These are phyloP conservation scores for Heterobasidion irregulare DNA, from an alignment of 1,284 basidiomycete species.

Conservation along the genomic window DNA sequence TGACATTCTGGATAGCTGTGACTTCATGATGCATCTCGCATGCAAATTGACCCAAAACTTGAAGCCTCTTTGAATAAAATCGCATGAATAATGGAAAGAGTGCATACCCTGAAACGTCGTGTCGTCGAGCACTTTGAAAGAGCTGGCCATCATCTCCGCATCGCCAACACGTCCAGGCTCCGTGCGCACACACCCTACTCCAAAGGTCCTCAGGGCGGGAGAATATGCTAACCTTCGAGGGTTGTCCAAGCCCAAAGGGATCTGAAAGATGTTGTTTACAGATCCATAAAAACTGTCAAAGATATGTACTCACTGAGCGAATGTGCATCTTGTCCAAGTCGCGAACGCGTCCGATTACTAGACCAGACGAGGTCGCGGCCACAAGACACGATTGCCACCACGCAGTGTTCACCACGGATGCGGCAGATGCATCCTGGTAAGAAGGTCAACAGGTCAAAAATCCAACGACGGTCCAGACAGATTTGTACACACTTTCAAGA, in stretches of 20 bases:
- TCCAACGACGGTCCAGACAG: background rate
- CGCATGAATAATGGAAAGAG: background rate
- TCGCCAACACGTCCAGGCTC: conserved; percentile 50
- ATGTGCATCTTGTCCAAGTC: conserved; percentile 79
- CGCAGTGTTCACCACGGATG: conserved; percentile 38
- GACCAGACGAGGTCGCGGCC: conserved; percentile 43
- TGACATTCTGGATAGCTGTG: conserved; percentile 35
- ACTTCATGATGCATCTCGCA: conserved; percentile 52
- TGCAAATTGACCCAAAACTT: conserved; percentile 46
- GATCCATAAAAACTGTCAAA: background rate
- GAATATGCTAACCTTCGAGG: conserved; percentile 59
- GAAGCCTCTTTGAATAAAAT: too few species aligned
- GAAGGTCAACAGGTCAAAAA: background rate
- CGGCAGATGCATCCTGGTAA: conserved; percentile 58
- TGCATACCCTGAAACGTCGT: conserved; percentile 50
- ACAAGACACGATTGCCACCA: conserved; percentile 46
- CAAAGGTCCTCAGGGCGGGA: conserved; percentile 46
- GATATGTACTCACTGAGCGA: conserved; percentile 49
- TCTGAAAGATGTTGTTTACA: conserved; percentile 27
- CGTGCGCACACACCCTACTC: conserved; percentile 48
- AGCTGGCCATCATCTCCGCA: conserved; percentile 37
- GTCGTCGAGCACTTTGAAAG: conserved; percentile 63
- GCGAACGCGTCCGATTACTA: conserved; percentile 60
- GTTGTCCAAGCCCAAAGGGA: conserved; percentile 59
- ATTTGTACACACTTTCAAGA: conserved; percentile 51